phyloP scores from a whole-genome alignment of 1,284 basidiomycete species.

The Calocybe gambosa region DNA sequence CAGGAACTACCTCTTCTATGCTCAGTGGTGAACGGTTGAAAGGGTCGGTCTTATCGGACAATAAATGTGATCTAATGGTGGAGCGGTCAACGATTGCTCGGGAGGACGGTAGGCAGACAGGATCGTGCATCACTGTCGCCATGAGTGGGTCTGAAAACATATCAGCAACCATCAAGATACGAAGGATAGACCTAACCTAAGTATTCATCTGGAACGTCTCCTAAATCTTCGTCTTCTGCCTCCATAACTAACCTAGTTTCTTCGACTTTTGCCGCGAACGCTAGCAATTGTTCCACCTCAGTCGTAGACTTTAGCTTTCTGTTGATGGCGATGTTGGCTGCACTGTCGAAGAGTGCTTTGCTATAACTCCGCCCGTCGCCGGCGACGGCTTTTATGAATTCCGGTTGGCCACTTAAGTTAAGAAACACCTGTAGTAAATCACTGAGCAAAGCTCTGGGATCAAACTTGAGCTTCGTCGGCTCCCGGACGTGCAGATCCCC shows the following conservation, averaged over 20 bases:
- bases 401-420: slow-evolving; percentile 76
- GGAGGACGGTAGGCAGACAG: slow-evolving; percentile 87
- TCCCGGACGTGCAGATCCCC: slow-evolving; percentile 83
- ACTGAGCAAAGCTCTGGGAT: slow-evolving; percentile 77
- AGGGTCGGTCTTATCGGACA: slow-evolving; percentile 88
- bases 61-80: slow-evolving; percentile 92
- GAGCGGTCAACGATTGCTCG: slow-evolving; percentile 78
- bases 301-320: slow-evolving; percentile 72
- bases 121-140: slow-evolving; percentile 94
- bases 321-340: slow-evolving; percentile 65
- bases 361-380: slow-evolving; percentile 90
- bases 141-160: slow-evolving; percentile 75
- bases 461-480: slow-evolving; percentile 86
- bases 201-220: slow-evolving; percentile 95
- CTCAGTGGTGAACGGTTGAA: slow-evolving; percentile 82
- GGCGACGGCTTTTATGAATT: slow-evolving; percentile 88
- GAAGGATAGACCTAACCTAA: slow-evolving; percentile 50
- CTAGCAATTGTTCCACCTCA: slow-evolving; percentile 71
- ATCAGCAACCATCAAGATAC: slow-evolving; percentile 5
- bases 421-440: slow-evolving; percentile 91
- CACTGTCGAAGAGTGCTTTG: slow-evolving; percentile 79
- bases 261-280: slow-evolving; percentile 83
- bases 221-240: slow-evolving; percentile 82
- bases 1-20: slow-evolving; percentile 77
- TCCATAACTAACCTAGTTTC: slow-evolving; percentile 72